Base-by-base conservation (phyloP, 148 eudicot genomes). In the Spergularia marina region DNA sequence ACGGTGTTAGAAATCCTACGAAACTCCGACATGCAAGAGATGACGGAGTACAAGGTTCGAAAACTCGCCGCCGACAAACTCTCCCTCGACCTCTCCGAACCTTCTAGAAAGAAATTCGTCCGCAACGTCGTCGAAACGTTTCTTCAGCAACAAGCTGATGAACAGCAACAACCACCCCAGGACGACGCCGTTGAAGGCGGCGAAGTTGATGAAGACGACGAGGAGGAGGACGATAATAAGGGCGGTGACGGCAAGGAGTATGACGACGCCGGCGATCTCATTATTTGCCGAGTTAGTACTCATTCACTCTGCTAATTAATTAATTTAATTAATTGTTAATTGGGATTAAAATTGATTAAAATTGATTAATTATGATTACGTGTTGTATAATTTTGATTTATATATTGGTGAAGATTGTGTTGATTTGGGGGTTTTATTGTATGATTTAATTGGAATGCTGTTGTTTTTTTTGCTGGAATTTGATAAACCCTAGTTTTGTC, bases 221-320 rank as follows among this genome's bases (percentile, higher is more conserved):
- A 77, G 0, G 87, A 77, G 1, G 82, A 83, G 4, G 72, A 75
- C 4, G 49, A 41, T 56, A 80, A 59, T n/a, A 77, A 72, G 67
- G 63, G 75, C 68, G 70, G 77, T 23, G 88, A 82, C 71, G 87
- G 76, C 12, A 85, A 83, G 30, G 97, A 92, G 86, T 90, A 79
- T 65, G 96, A 95, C 57, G 96, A 95, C 53, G 88, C 89, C 2
- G 98, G 98, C 57, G 94, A 88, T 76, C 94, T 89, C 70, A 92
- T 95, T 70, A 80, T 95, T 60, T 95, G 98, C 78, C 84, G 84
- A 56, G 97, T 95, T 21, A 76, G 85, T 83, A 59, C 0, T 16
- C 5, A 4, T 0, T 41, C 12, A 51, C 25, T n/a, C 30, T 41
- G n/a, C 59, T 17, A 17, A 53, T 5, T 70, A 41, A 2, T 47